These are phyloP conservation scores for Arabis hirsuta DNA, from an alignment of 345 rosid genomes.

Conservation along the genomic window DNA sequence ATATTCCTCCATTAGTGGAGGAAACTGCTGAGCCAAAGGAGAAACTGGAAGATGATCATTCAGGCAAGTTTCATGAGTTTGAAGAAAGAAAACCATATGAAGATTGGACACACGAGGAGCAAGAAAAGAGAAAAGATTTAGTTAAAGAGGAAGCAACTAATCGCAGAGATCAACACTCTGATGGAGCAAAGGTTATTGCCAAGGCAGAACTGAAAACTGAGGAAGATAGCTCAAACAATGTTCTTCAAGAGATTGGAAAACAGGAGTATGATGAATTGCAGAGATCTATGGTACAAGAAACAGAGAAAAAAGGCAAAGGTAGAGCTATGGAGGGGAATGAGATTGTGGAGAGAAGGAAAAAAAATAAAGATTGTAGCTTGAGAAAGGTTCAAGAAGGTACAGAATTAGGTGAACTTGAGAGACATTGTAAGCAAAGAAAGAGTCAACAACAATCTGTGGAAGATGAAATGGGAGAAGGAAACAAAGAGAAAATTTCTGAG, in stretches of 20 bases:
- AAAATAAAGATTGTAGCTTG: conserved; percentile 21
- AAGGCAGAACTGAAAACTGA: neutral
- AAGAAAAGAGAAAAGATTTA: neutral
- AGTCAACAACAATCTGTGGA: neutral
- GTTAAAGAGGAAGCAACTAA: conserved; percentile 18
- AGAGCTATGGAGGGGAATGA: conserved; percentile 17
- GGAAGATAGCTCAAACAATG: neutral
- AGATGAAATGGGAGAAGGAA: conserved; percentile 12
- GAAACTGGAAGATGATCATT: neutral
- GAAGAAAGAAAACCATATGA: conserved; percentile 29
- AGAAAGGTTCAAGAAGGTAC: too few relatives aligned
- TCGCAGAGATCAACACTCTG: conserved; percentile 15
- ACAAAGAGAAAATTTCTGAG: conserved; percentile 17
- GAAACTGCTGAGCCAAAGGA: neutral
- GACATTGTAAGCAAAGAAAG: neutral
- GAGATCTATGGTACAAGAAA: conserved; percentile 27
- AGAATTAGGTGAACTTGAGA: conserved; percentile 15
- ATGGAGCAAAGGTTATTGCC: conserved; percentile 1
- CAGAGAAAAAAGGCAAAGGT: conserved; percentile 2
- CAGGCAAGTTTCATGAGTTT: conserved; percentile 7
- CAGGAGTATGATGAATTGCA: neutral
- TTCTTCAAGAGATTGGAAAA: conserved; percentile 8
- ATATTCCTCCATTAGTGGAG: neutral
- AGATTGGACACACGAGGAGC: conserved; percentile 2
- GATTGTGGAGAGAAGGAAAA: neutral